Evolutionary conservation across 2,329 filamentous ascomycete species (phyloP), one percentile per base, ranked within the genome.

Genomic region (Leptographium lundbergii): DNA sequence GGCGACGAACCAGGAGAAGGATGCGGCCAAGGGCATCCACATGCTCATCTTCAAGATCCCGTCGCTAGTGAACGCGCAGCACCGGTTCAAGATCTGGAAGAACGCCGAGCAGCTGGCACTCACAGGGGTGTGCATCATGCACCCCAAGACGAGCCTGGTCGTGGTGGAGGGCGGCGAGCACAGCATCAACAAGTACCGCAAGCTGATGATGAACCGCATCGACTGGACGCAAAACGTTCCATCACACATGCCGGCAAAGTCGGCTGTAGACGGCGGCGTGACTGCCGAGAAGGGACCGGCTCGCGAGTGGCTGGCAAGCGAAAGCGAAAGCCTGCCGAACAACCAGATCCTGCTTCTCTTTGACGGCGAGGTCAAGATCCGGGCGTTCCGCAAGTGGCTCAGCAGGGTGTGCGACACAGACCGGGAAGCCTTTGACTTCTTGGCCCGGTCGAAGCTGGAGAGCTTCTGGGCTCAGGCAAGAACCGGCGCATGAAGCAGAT

Each of bases 371-470:
- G 80, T 88, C 69, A 94, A 92, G 70, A 76, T 81, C 36, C 81
- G 89, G 56, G 82, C 79, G 0, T 99, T 97, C 70, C 85, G 88
- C 64, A 91, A 90, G 68, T 97, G 92, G 89, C 81, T 87, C 3
- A 91, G 86, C 63, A 87, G 89, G 69, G 84, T 94, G n/a, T 96
- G 91, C 71, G 94, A 97, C 73, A 92, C 89, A 2, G 94, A 99
- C 70, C 81, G 85, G 13, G 88, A 95, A 69, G 94, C 92, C 6
- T 87, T 89, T 69, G 90, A 96, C 65, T 79, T 86, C 25, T 73
- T 99, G 62, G 75, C 84, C 14, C 81, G 90, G 65, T 83, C 85
- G 6, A 96, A 95, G 77, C 88, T 97, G 81, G 92, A 97, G 66
- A 95, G 87, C 67, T 92, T 99, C 68, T 99, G 94, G 94, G 87